Percentiles rank a stretch among this genome's conserved stretches.
Conservation (phyloP, 345 rosid genomes). For the Eucalyptus polyanthemos region DNA sequence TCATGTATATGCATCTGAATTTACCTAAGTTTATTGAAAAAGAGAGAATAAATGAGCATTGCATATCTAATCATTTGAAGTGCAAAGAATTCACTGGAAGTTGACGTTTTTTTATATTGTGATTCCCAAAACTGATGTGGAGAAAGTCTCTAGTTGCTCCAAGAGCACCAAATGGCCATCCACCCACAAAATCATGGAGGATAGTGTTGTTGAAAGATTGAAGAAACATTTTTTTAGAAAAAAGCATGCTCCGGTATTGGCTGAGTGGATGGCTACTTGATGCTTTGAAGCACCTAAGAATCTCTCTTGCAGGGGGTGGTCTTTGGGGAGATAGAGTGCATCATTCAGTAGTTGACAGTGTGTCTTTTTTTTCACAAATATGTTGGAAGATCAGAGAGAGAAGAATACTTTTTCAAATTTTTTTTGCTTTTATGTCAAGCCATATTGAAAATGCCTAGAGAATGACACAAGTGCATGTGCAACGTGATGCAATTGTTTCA, state of each 20-base stretch:
- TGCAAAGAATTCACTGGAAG: background rate
- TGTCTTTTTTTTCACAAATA: background rate
- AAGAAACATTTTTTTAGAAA: background rate
- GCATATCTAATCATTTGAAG: background rate
- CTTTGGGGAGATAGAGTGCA: background rate
- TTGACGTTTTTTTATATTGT: background rate
- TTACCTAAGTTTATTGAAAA: background rate
- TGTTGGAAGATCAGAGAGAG: background rate
- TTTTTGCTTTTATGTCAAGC: background rate
- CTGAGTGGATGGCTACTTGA: background rate
- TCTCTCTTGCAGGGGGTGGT: background rate
- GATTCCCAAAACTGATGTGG: background rate
- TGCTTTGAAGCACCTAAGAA: background rate
- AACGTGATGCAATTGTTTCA: background rate
- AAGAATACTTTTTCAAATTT: background rate
- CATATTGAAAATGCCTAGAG: background rate
- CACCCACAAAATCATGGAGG: background rate
- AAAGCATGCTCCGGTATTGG: background rate
- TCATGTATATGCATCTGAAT: background rate
- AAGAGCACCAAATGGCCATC: background rate
- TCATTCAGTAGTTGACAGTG: background rate
- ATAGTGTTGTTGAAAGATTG: background rate
- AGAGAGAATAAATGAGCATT: background rate
- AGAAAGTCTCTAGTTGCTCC: background rate
- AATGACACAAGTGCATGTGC: background rate